A percentile compares a stretch with the other conserved stretches of the same genome.
Evolutionary conservation across 345 rosid species (phyloP).

Genomic region (Eutrema heterophyllum): DNA sequence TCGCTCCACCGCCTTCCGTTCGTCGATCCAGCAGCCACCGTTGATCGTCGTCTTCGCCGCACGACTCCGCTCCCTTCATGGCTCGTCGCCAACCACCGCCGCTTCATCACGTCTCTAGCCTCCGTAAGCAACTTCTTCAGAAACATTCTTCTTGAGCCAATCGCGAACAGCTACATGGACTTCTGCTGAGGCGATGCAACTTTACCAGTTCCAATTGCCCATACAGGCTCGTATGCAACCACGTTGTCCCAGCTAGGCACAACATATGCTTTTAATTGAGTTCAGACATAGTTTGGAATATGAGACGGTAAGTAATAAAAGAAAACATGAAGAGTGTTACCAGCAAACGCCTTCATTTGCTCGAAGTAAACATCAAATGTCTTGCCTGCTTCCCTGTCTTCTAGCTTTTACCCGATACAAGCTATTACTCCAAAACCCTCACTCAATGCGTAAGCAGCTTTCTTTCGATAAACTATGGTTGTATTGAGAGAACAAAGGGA

Average conservation of each 20-base stretch:
- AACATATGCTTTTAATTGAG: constrained; percentile 43
- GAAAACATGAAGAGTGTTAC: constrained; percentile 33
- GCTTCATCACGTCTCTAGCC: too few relatives aligned
- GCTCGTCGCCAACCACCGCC: too few relatives aligned
- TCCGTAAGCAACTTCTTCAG: constrained; percentile 94
- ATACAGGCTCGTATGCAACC: constrained; percentile 95
- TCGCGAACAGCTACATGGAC: constrained; percentile 83
- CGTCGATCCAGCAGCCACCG: too few relatives aligned
- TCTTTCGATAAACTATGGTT: constrained; percentile 81
- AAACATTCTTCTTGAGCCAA: constrained; percentile 90
- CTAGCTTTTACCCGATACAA: constrained; percentile 81
- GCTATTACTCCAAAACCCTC: constrained; percentile 93
- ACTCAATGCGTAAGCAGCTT: constrained; percentile 85
- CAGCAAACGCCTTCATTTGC: constrained; percentile 89
- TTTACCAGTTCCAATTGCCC: constrained; percentile 99
- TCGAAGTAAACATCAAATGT: constrained; percentile 89
- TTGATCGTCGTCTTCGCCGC: too few relatives aligned
- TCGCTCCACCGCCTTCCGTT: too few relatives aligned
- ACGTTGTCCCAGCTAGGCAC: constrained; percentile 92
- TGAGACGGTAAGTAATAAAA: neutral
- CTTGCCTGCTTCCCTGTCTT: constrained; percentile 94
- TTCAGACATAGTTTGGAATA: constrained; percentile 1
- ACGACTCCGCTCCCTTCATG: too few relatives aligned
- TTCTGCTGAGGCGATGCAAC: constrained; percentile 95
- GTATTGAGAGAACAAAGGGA: constrained; percentile 2